Evolutionary conservation across 2,329 filamentous ascomycete species (phyloP), one percentile per base, ranked within the genome.

Genomic region (Colletotrichum nymphaeae): DNA sequence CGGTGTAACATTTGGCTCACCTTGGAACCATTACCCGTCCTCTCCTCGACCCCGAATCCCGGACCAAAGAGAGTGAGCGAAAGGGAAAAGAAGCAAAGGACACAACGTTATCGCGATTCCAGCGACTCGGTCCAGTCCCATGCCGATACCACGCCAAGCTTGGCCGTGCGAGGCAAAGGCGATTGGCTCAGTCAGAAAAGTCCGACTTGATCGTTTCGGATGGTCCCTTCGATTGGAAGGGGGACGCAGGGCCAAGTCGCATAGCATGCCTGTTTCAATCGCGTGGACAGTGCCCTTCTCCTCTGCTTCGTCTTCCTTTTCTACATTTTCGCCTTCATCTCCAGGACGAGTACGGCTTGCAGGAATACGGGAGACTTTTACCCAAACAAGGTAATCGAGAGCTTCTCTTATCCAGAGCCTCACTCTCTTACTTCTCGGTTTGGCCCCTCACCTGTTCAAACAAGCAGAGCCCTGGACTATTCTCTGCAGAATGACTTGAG

Each of bases 201-300:
- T 26, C 37, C 60, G 22, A 56, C 55, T 28, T 37, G 19, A 32
- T 69, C 53, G 58, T 69, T 53, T 69, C 30, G 66, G 42, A 53
- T 63, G 52, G 28, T 16, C 30, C 35, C 35, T n/a, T 64, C n/a
- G 24, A 69, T 72, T 69, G 70, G 70, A n/a, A 53, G 49, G 28
- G 46, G 24, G 35, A 7, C 35, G 14, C 5, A 26, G 19, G 35
- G 58, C 63, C 37, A 52, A 58, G 65, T 52, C 66, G 70, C 70
- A 64, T 64, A 58, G 66, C 26, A 30, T 70, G 52, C 70, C 70
- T 52, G 59, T 72, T 72, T 72, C 66, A 65, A 72, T 59, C 66
- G 30, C 42, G 53, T 72, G 70, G 66, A 69, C 70, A 53, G 70
- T 72, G 66, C 35, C 26, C 37, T 28, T n/a, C 14, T 28, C 1